Percentiles rank a stretch among this genome's conserved stretches.
Evolutionary conservation across 345 rosid species (phyloP).

Genomic region (Hypericum androsaemum): DNA sequence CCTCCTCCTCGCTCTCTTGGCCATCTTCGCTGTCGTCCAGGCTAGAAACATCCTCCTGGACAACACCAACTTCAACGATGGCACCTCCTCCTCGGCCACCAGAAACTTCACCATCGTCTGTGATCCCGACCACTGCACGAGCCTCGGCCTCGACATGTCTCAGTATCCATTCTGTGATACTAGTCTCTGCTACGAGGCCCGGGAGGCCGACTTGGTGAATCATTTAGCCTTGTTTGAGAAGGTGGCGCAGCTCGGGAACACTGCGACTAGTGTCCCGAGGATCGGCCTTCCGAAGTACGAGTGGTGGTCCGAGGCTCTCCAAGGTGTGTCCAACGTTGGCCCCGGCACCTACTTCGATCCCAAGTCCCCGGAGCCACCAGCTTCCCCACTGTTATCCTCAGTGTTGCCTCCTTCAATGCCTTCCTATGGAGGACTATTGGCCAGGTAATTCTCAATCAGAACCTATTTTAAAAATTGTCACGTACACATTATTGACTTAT

Average conservation of each 20-base stretch:
- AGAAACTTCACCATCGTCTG: slow-evolving; percentile 16
- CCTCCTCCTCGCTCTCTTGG: too few relatives aligned
- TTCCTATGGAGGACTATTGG: slow-evolving; percentile 35
- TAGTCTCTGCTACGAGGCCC: slow-evolving; percentile 16
- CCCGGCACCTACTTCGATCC: slow-evolving; percentile 21
- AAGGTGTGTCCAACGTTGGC: slow-evolving; percentile 36
- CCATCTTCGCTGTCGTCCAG: too few relatives aligned
- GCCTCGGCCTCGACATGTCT: slow-evolving; percentile 16
- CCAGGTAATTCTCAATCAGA: slow-evolving; percentile 15
- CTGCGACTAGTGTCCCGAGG: slow-evolving; percentile 17
- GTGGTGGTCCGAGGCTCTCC: slow-evolving; percentile 50
- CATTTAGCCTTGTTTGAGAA: slow-evolving; percentile 28
- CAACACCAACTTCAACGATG: too few relatives aligned
- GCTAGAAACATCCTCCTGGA: too few relatives aligned
- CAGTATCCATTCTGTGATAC: slow-evolving; percentile 20
- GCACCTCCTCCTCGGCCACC: too few relatives aligned
- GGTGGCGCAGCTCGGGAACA: slow-evolving; percentile 22
- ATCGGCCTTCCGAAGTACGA: slow-evolving; percentile 29
- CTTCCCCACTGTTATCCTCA: slow-evolving; percentile 33
- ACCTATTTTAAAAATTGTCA: too few relatives aligned
- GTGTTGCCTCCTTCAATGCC: slow-evolving; percentile 29
- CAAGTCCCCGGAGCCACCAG: slow-evolving; percentile 33
- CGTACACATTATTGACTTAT: not conserved
- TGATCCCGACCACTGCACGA: slow-evolving; percentile 10
- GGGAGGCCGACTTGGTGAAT: slow-evolving; percentile 29